Base-by-base conservation (phyloP, 164 flowering plant genomes). In the Santalum album region DNA sequence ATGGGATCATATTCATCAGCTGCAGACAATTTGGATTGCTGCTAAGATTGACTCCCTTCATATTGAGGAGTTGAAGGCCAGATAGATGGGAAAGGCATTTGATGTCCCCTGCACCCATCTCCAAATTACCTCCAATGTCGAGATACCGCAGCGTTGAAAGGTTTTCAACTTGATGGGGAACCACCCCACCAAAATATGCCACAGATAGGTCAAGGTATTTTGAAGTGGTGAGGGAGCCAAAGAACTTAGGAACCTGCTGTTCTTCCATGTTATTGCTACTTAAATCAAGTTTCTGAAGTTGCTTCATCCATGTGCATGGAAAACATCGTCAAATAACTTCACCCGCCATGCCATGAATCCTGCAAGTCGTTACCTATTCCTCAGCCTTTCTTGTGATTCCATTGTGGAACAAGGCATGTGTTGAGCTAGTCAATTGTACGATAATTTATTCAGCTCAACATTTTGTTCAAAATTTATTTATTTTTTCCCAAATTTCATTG, bases 371-470 rank as follows among this genome's bases (percentile, higher is more conserved):
- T n/a, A n/a, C n/a, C n/a, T n/a, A n/a, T n/a, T n/a, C n/a, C n/a
- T n/a, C n/a, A n/a, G n/a, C n/a, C n/a, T n/a, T n/a, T n/a, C n/a
- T n/a, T n/a, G n/a, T n/a, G n/a, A n/a, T n/a, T n/a, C n/a, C n/a
- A n/a, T n/a, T n/a, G n/a, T n/a, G n/a, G n/a, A n/a, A 77, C 86
- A 3, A 80, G 82, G 67, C 69, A 91, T 44, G 99, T 97, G 35
- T 89, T 92, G 96, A 71, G 58, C 44, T 89, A 92, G 75, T 92
- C 99, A 32, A 89, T 87, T 73, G 99, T 92, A 76, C 79, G 94
- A 17, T 52, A 7, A 15, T n/a, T 49, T 1, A 20, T 14, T n/a
- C 7, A 20, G 14, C 23, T 19, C 2, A 2, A 1, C 49, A 46
- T 23, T n/a, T n/a, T n/a, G n/a, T n/a, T n/a, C n/a, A n/a, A n/a